Evolutionary conservation across 495 filamentous ascomycete genomes (phyloP), one percentile per base, ranked within the genome.

Genomic region (Jackrogersella minutella): DNA sequence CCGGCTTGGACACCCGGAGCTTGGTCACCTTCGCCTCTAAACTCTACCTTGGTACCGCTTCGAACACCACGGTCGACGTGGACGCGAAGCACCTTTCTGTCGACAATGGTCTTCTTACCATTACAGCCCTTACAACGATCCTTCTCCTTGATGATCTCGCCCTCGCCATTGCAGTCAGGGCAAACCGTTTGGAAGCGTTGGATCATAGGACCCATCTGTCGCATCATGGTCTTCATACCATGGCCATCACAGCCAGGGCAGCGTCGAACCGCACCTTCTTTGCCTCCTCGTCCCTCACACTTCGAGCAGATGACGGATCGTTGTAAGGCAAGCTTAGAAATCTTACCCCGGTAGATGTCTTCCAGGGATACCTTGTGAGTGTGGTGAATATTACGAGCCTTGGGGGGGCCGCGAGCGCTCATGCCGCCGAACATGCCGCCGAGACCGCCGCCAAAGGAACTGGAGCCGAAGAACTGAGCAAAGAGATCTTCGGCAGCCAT

Each of bases 181-280:
- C 95, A 99, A 63, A 97, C 93, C 16, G 96, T 98, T 85, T 98
- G 96, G 87, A 98, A 98, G 50, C 95, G 91, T 81, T 98, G 96
- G 74, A 98, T 98, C 95, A 99, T 99, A 52, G 95, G 95, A 51
- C 96, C 95, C 93, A 98, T 98, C 84, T 98, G 96, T 71, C 95
- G 91, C 95, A 98, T 97, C 94, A 99, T 98, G 17, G 91, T 97
- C 88, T 98, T 98, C 91, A 97, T 96, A 79, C 95, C 96, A 63
- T 88, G 85, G 70, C 95, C 95, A 62, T 96, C 92, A 78, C 95
- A 99, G 64, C 90, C 90, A 26, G 86, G 73, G 81, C 95, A 99
- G 66, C 90, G 90, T 81, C 91, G 92, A 69, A 98, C 94, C 13
- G 96, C 91, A 61, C 95, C 95, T 58, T 99, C 95, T 81, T 98